Evolutionary conservation across 2,329 filamentous ascomycete genomes (phyloP).

Genomic region (Apiospora arundinis): DNA sequence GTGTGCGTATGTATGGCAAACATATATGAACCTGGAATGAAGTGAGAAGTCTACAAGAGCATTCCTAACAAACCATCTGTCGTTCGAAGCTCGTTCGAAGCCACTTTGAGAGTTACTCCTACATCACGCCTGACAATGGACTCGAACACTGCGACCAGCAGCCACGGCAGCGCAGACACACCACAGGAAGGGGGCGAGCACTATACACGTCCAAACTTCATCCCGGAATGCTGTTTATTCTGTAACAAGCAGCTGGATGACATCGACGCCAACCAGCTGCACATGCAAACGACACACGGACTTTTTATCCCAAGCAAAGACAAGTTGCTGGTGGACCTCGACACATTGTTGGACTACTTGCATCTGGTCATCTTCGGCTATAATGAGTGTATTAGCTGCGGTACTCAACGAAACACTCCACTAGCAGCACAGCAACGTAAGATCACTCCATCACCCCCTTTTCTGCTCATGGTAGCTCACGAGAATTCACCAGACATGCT

Average conservation of each 20-base stretch:
- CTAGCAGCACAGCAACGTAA: conserved; percentile 14
- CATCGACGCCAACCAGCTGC: not conserved
- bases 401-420: not conserved
- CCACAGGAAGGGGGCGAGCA: too few relatives aligned
- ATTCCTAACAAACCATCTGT: too few relatives aligned
- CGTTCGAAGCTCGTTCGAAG: too few relatives aligned
- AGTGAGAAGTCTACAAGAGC: not conserved
- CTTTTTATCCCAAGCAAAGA: conserved; percentile 10
- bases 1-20: not conserved
- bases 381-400: conserved; percentile 17
- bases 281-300: conserved; percentile 14
- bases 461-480: not conserved
- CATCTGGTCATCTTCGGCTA: conserved; percentile 22
- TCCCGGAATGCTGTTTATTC: not conserved
- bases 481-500: conserved; percentile 47
- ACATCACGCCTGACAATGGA: not conserved
- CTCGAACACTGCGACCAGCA: not conserved
- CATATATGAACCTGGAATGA: not conserved
- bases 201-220: not conserved
- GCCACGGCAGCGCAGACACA: not conserved
- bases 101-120: not conserved
- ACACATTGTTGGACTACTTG: conserved; percentile 12
- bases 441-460: not conserved
- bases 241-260: not conserved
- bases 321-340: conserved; percentile 1